Evolutionary conservation across 345 rosid species (phyloP), one percentile per base, ranked within the genome.

Genomic region (Euphorbia peplus): DNA sequence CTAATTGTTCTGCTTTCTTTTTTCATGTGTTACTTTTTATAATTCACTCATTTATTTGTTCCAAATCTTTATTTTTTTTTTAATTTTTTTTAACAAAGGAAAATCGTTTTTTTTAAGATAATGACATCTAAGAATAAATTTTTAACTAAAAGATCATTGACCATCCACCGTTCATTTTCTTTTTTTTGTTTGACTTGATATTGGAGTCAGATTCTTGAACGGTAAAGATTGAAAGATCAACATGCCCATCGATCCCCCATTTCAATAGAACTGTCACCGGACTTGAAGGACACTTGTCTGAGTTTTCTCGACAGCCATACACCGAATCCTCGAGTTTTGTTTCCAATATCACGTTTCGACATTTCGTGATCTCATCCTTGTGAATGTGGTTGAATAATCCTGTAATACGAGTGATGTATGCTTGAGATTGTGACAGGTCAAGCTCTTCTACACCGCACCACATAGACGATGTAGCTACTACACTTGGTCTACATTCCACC

Each of bases 401-500:
- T 66, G 80, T 64, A 42, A 75, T 66, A 47, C 30, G 28, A 13
- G 68, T 46, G 16, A 81, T 58, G 21, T 74, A 53, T 26, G 51
- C 35, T 41, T 46, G 53, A 54, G 60, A 70, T 3, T 79, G 58
- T 35, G 72, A 72, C 47, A 75, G 68, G 21, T 28, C 9, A 13
- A 82, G 9, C n/a, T 83, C 87, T 25, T 82, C 82, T 14, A 85
- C 12, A 32, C 72, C 48, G 42, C 67, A 79, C 78, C 80, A 75
- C 4, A 90, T 58, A 42, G 89, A 85, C 8, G 92, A 72, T 30
- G 55, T 61, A 0, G 89, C 88, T 30, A 80, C 76, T 63, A 81
- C 67, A 69, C 91, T 86, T 58, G 92, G 93, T 60, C 85, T 70
- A 70, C 71, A 86, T 19, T 70, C 73, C 75, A 78, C 55, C 76